Conservation (phyloP, 148 eudicot species). For the Rheum nobile region DNA sequence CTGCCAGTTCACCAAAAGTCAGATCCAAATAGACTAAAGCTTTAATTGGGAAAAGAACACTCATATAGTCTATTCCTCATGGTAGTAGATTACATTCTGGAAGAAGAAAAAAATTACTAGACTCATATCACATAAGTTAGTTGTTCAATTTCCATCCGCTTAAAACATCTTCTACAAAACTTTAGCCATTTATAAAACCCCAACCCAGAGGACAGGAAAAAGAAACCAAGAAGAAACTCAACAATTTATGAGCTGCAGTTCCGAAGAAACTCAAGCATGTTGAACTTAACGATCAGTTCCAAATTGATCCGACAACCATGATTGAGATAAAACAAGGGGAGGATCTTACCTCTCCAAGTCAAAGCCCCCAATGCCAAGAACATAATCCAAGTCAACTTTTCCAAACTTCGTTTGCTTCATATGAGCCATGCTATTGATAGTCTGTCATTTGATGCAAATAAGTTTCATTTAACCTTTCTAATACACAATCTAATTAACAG, state of each 20-base stretch:
- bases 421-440: conserved; percentile 77
- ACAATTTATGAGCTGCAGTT: too few species aligned
- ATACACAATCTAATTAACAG: neutral
- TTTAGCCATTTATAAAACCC: neutral
- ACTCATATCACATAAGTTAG: neutral
- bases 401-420: conserved; percentile 67
- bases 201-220: neutral
- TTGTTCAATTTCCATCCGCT: neutral
- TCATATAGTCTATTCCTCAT: neutral
- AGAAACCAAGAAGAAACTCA: too few species aligned
- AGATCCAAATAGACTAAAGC: conserved; percentile 9
- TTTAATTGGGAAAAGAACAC: neutral
- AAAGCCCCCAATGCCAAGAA: conserved; percentile 97
- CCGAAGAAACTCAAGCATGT: neutral
- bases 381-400: conserved; percentile 85
- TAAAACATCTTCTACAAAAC: neutral
- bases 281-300: neutral
- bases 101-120: neutral
- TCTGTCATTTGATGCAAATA: conserved; percentile 30
- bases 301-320: neutral
- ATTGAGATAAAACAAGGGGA: neutral
- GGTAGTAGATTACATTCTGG: neutral
- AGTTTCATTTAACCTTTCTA: neutral
- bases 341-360: conserved; percentile 78
- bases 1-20: conserved; percentile 31